Percentiles rank a stretch among this genome's conserved stretches.
phyloP scores from a whole-genome alignment of 2,329 filamentous ascomycete species.

The Plectosphaerella sp. region DNA sequence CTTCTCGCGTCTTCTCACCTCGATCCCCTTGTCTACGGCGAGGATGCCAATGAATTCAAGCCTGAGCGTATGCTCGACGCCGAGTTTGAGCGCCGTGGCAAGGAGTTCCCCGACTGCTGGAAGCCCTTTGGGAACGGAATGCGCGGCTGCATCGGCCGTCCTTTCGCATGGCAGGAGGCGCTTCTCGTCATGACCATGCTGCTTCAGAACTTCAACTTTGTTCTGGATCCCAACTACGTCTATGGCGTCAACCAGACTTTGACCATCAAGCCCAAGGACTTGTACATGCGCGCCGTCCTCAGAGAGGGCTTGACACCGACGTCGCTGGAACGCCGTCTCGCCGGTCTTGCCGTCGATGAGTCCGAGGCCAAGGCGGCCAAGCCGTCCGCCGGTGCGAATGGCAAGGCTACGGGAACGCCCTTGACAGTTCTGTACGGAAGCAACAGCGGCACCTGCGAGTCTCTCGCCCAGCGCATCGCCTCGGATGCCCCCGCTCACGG shows the following conservation, averaged over 20 bases:
- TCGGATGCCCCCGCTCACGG: constrained; percentile 50
- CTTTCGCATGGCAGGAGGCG: constrained; percentile 51
- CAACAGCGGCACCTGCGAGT: constrained; percentile 66
- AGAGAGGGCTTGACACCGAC: constrained; percentile 33
- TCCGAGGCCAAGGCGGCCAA: not conserved
- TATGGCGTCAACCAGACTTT: constrained; percentile 48
- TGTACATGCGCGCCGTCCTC: constrained; percentile 53
- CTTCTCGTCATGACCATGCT: constrained; percentile 45
- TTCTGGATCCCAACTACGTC: constrained; percentile 51
- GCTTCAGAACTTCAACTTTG: constrained; percentile 64
- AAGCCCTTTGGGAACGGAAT: constrained; percentile 52
- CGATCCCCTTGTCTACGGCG: constrained; percentile 52
- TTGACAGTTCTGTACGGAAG: constrained; percentile 65
- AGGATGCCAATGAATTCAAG: constrained; percentile 51
- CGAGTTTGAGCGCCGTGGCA: constrained; percentile 31
- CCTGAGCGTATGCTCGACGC: constrained; percentile 61
- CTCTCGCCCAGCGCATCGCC: constrained; percentile 56
- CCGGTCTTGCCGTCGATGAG: constrained; percentile 17
- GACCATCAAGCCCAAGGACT: constrained; percentile 57
- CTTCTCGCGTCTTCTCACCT: constrained; percentile 46
- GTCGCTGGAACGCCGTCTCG: constrained; percentile 40
- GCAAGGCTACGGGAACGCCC: constrained; percentile 19
- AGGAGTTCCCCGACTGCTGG: constrained; percentile 28
- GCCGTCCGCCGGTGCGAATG: not conserved
- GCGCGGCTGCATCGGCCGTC: constrained; percentile 46